phyloP scores from a whole-genome alignment of 345 rosid species.

The Punica granatum region DNA sequence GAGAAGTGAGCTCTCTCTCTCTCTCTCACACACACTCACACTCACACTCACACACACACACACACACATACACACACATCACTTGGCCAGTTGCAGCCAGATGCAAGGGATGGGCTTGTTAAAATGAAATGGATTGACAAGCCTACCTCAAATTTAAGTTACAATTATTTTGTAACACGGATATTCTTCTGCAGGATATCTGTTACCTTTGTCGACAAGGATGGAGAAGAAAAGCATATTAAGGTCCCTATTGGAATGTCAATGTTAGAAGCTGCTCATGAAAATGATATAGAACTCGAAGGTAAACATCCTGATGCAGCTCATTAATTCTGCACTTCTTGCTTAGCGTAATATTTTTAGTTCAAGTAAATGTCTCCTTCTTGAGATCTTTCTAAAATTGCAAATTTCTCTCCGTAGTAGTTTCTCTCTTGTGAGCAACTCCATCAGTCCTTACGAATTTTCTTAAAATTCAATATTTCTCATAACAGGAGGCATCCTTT shows the following conservation, averaged over 20 bases:
- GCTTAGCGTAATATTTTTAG: neutral
- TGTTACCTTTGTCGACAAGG: constrained; percentile 81
- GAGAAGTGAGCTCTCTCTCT: constrained; percentile 40
- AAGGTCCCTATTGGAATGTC: constrained; percentile 85
- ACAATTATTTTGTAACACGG: neutral
- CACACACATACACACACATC: neutral
- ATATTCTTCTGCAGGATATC: constrained; percentile 52
- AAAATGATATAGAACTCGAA: constrained; percentile 92
- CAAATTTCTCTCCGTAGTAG: too few relatives aligned
- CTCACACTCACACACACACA: neutral
- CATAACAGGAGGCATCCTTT: too few relatives aligned
- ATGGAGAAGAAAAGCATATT: constrained; percentile 66
- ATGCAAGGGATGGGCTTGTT: neutral
- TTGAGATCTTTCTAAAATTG: too few relatives aligned
- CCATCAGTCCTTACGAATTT: neutral
- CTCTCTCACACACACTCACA: neutral
- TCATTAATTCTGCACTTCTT: neutral
- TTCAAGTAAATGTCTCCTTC: too few relatives aligned
- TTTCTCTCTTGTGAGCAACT: too few relatives aligned
- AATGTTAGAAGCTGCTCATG: constrained; percentile 88
- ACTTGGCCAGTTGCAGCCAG: neutral
- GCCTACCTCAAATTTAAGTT: neutral
- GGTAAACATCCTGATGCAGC: constrained; percentile 27
- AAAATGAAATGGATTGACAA: neutral
- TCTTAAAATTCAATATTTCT: neutral